A percentile compares a stretch with the other conserved stretches of the same genome.
These are phyloP conservation scores for Coemansia sp. DNA, from an alignment of 192 early-diverging fungal species.

Conservation along the genomic window DNA sequence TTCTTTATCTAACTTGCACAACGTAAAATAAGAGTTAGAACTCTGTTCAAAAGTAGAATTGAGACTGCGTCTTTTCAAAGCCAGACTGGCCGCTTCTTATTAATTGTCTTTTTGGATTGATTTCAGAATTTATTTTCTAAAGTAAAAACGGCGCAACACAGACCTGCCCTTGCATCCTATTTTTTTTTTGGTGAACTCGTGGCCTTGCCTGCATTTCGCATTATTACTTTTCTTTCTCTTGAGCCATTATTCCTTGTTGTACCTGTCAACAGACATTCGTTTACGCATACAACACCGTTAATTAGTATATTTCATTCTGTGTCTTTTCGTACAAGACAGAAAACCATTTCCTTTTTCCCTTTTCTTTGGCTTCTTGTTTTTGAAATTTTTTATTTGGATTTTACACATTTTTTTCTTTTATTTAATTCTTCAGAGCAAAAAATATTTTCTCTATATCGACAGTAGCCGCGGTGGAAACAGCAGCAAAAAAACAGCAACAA, in stretches of 20 bases:
- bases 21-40: not conserved
- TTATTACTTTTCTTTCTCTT: constrained; percentile 12
- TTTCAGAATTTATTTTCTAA: not conserved
- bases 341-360: not conserved
- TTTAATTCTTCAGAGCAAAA: not conserved
- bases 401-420: constrained; percentile 1
- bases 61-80: not conserved
- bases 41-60: not conserved
- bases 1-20: not conserved
- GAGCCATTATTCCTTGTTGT: constrained; percentile 7
- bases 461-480: not conserved
- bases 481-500: no score
- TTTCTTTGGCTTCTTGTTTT: constrained; percentile 2
- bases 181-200: constrained; percentile 21
- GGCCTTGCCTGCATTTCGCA: constrained; percentile 37
- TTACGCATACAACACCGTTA: constrained; percentile 4
- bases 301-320: not conserved
- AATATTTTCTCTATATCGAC: not conserved
- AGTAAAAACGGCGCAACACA: constrained; percentile 3
- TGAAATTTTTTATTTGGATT: not conserved
- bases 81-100: not conserved
- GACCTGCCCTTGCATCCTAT: constrained; percentile 31
- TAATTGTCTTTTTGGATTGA: not conserved
- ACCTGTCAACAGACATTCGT: constrained; percentile 2
- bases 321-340: not conserved